Evolutionary conservation across 139 green algal species (phyloP).

Genomic region (Auxenochlorella protothecoides): DNA sequence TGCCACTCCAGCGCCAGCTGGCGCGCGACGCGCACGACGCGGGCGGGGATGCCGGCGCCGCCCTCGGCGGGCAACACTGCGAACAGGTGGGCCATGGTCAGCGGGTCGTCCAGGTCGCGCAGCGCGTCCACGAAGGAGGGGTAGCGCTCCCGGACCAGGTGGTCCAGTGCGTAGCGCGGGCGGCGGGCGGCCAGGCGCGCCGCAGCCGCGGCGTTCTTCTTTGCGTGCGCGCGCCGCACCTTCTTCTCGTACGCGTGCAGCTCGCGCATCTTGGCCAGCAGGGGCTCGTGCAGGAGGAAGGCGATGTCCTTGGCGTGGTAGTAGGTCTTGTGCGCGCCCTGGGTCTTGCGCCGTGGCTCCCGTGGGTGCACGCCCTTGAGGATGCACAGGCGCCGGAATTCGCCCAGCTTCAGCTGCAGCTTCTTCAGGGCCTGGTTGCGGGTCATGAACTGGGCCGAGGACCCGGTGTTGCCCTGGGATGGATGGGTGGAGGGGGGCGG

Average conservation of each 20-base stretch:
- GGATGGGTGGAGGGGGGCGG: no score
- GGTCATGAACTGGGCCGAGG: slow-evolving; percentile 85
- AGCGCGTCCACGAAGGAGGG: slow-evolving; percentile 94
- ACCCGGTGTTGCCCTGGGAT: slow-evolving; percentile 44
- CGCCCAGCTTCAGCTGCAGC: slow-evolving; percentile 89
- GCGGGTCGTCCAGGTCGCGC: slow-evolving; percentile 92
- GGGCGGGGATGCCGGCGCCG: slow-evolving; percentile 41
- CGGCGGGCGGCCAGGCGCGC: slow-evolving; percentile 40
- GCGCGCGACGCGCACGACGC: slow-evolving; percentile 30
- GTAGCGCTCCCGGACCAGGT: slow-evolving; percentile 93
- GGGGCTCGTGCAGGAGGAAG: slow-evolving; percentile 90
- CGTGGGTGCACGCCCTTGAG: slow-evolving; percentile 96
- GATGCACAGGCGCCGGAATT: slow-evolving; percentile 97
- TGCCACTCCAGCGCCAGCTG: slow-evolving; percentile 89
- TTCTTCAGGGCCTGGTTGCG: slow-evolving; percentile 88
- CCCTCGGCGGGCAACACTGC: slow-evolving; percentile 70
- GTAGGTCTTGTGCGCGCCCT: slow-evolving; percentile 95
- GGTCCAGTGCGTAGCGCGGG: slow-evolving; percentile 80
- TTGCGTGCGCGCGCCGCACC: slow-evolving; percentile 69
- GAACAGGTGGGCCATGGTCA: slow-evolving; percentile 96
- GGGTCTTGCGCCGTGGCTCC: slow-evolving; percentile 92
- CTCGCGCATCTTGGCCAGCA: slow-evolving; percentile 66
- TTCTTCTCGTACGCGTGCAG: slow-evolving; percentile 28
- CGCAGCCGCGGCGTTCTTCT: slow-evolving; percentile 60
- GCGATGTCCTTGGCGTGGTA: slow-evolving; percentile 98